Percentiles rank a stretch among this genome's conserved stretches.
phyloP scores from a whole-genome alignment of 495 filamentous ascomycete genomes.

The Podospora didyma region DNA sequence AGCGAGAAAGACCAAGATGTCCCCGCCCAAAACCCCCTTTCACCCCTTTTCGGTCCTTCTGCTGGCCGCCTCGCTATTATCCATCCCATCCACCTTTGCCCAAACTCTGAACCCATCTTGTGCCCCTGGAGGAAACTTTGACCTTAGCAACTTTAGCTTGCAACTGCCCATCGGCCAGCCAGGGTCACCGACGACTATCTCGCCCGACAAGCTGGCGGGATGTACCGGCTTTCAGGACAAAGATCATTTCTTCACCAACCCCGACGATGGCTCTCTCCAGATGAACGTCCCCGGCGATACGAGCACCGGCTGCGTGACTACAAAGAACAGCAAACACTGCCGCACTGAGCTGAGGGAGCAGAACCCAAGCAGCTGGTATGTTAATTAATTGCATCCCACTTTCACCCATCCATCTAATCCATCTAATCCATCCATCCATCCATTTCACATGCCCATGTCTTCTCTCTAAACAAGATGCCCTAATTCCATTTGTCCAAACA shows the following conservation, averaged over 20 bases:
- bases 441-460: not conserved
- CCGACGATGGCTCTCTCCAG: constrained; percentile 26
- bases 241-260: constrained; percentile 35
- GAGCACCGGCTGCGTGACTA: constrained; percentile 31
- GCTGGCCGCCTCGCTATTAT: not conserved
- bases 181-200: constrained; percentile 24
- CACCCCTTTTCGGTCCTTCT: not conserved
- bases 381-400: constrained; percentile 11
- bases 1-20: too few species aligned
- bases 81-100: not conserved
- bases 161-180: constrained; percentile 34
- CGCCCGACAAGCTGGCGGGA: constrained; percentile 23
- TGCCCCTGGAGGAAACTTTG: constrained; percentile 37
- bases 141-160: constrained; percentile 28
- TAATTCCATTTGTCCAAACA: not conserved
- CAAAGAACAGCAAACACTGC: constrained; percentile 35
- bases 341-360: constrained; percentile 39
- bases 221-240: constrained; percentile 32
- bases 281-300: constrained; percentile 31
- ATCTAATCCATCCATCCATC: not conserved
- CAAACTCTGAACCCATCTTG: constrained; percentile 21
- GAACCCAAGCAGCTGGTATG: constrained; percentile 11
- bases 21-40: not conserved
- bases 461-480: not conserved
- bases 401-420: too few species aligned